Evolutionary conservation across 257 asterid genomes (phyloP).

Genomic region (Paulownia fortunei): DNA sequence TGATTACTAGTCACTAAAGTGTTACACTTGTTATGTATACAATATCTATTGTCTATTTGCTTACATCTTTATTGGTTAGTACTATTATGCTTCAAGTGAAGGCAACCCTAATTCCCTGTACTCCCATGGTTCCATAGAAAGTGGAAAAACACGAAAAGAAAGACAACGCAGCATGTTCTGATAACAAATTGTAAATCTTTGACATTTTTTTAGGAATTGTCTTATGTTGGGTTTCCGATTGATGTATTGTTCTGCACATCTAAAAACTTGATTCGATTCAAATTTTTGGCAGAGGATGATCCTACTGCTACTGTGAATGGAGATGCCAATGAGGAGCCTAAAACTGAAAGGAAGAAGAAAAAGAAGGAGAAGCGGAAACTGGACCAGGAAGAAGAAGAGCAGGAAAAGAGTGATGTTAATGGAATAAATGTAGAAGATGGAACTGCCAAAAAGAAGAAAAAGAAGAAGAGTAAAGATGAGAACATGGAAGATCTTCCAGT

Average conservation of each 20-base stretch:
- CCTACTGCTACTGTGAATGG: conserved; percentile 46
- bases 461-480: conserved; percentile 59
- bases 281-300: conserved; percentile 55
- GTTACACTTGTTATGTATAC: background rate
- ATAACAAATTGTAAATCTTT: background rate
- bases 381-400: conserved; percentile 47
- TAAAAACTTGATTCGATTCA: conserved; percentile 4
- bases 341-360: conserved; percentile 83
- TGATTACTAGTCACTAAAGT: background rate
- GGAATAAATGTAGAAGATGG: conserved; percentile 52
- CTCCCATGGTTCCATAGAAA: background rate
- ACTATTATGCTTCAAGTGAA: background rate
- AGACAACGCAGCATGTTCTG: background rate
- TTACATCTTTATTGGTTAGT: background rate
- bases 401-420: conserved; percentile 41
- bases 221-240: background rate
- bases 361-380: conserved; percentile 77
- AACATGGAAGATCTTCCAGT: conserved; percentile 39
- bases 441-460: conserved; percentile 73
- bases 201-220: background rate
- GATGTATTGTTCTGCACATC: background rate
- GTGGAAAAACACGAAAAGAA: background rate
- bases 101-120: background rate
- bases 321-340: conserved; percentile 62
- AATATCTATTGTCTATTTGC: background rate